Conservation (phyloP, 208 protist genomes). For the Spongospora subterranea region DNA sequence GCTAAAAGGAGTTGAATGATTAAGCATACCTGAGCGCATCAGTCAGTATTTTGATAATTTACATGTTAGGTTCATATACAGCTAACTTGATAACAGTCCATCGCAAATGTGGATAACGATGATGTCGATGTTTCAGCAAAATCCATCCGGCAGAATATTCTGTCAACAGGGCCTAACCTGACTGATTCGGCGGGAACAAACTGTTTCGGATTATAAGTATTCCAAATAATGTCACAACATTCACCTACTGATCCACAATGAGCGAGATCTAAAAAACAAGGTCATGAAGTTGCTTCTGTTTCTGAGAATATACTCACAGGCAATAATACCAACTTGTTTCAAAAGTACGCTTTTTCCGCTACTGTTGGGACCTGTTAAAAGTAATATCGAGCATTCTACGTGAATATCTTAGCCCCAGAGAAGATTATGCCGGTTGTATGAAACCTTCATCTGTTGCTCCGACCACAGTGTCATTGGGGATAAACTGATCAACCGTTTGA, state of each 20-base stretch:
- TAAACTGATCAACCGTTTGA: constrained; percentile 46
- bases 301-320: neutral
- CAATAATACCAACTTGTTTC: constrained; percentile 46
- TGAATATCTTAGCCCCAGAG: neutral
- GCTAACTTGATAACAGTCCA: constrained; percentile 27
- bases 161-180: neutral
- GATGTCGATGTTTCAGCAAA: neutral
- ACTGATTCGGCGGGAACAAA: constrained; percentile 8
- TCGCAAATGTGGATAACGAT: constrained; percentile 26
- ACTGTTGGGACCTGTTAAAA: neutral
- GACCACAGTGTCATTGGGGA: constrained; percentile 14
- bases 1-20: constrained; percentile 6
- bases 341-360: constrained; percentile 54
- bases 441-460: neutral
- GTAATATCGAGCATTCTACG: neutral
- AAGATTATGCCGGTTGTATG: neutral
- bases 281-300: neutral
- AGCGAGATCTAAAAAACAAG: neutral
- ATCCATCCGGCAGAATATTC: constrained; percentile 41
- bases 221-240: neutral
- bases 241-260: constrained; percentile 32
- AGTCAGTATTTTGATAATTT: neutral
- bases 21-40: neutral
- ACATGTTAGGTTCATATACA: neutral
- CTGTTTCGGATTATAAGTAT: neutral